A percentile compares a stretch with the other conserved stretches of the same genome.
Evolutionary conservation across 768 basidiomycete genomes (phyloP).

Genomic region (Glaciozyma antarctica): DNA sequence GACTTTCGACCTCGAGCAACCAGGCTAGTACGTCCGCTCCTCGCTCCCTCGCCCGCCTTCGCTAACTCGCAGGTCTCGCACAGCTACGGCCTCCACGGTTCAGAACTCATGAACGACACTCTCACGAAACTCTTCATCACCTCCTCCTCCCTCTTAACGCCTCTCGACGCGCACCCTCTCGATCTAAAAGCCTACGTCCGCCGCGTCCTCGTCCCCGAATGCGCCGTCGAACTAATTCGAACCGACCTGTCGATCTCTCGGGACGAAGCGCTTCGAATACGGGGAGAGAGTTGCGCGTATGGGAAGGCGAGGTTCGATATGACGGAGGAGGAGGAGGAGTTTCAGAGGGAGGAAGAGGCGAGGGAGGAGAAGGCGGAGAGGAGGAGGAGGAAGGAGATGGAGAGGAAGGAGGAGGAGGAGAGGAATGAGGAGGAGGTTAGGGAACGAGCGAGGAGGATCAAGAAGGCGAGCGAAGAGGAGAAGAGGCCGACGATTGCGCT

Average conservation of each 20-base stretch:
- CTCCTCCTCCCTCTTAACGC: slow-evolving; percentile 46
- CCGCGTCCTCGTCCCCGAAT: slow-evolving; percentile 81
- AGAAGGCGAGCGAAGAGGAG: slow-evolving; percentile 15
- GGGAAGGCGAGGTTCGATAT: slow-evolving; percentile 57
- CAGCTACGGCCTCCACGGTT: slow-evolving; percentile 81
- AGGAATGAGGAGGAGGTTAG: slow-evolving; percentile 48
- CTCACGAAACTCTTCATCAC: slow-evolving; percentile 59
- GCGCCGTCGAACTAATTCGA: slow-evolving; percentile 69
- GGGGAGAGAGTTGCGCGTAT: slow-evolving; percentile 69
- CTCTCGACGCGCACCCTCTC: slow-evolving; percentile 47
- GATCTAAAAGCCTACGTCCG: slow-evolving; percentile 67
- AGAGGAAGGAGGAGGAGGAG: background rate
- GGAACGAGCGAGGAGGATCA: too few relatives aligned
- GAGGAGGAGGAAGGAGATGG: slow-evolving; percentile 44
- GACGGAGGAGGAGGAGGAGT: slow-evolving; percentile 2
- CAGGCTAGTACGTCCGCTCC: slow-evolving; percentile 66
- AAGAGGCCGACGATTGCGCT: slow-evolving; percentile 16
- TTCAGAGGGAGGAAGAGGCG: slow-evolving; percentile 13
- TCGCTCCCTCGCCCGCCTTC: background rate
- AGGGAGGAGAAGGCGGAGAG: slow-evolving; percentile 32
- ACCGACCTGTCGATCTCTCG: slow-evolving; percentile 50
- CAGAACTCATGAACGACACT: slow-evolving; percentile 66
- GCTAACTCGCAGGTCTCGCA: background rate
- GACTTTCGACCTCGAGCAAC: slow-evolving; percentile 70
- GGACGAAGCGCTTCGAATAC: slow-evolving; percentile 50